phyloP scores from a whole-genome alignment of 345 rosid species.

The Linum trigynum region DNA sequence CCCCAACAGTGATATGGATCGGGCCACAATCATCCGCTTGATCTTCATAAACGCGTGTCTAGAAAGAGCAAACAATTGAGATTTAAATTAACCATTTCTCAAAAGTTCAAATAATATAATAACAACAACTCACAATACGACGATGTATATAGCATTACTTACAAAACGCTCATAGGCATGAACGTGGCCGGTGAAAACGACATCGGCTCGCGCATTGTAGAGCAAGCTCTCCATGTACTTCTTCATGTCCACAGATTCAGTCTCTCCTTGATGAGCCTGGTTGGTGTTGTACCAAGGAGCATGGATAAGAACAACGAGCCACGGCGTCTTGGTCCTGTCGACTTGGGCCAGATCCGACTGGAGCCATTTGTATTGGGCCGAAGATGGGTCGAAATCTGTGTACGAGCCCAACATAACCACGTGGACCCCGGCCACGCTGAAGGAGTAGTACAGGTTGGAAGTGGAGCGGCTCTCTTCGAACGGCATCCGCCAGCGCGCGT shows the following conservation, averaged over 20 bases:
- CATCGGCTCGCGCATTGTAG: constrained; percentile 57
- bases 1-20: constrained; percentile 57
- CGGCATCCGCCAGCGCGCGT: constrained; percentile 71
- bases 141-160: constrained; percentile 20
- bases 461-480: constrained; percentile 51
- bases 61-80: background rate
- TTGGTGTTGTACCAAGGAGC: constrained; percentile 87
- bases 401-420: constrained; percentile 79
- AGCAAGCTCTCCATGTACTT: constrained; percentile 50
- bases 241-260: constrained; percentile 53
- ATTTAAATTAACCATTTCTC: background rate
- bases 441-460: constrained; percentile 73
- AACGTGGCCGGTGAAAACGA: constrained; percentile 76
- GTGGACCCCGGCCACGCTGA: constrained; percentile 54
- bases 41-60: constrained; percentile 58
- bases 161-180: constrained; percentile 89
- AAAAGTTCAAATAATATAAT: background rate
- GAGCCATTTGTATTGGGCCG: constrained; percentile 67
- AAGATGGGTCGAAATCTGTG: constrained; percentile 41
- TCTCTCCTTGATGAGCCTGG: constrained; percentile 68
- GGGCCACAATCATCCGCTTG: constrained; percentile 49
- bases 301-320: constrained; percentile 59
- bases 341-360: constrained; percentile 43
- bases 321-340: constrained; percentile 51
- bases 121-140: background rate